Conservation (phyloP, 108 stramenopile genomes). For the Skeletonema menzelii region DNA sequence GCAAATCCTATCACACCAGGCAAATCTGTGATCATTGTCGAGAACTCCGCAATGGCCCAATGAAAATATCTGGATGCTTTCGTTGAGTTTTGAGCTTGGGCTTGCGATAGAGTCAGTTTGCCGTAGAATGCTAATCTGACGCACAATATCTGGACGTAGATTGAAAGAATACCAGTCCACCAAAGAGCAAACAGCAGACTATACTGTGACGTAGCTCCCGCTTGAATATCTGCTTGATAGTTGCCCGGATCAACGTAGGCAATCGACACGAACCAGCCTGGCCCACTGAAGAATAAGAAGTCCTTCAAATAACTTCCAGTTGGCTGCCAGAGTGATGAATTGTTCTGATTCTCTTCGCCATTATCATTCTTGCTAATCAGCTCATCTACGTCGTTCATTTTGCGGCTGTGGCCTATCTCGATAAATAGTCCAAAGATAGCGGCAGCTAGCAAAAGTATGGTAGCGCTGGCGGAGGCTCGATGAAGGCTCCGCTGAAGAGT, state of each 20-base stretch:
- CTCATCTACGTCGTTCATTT: slow-evolving; percentile 3
- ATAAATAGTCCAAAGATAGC: no score
- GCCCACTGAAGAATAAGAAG: slow-evolving; percentile 54
- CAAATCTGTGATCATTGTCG: slow-evolving; percentile 75
- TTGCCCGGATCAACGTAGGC: slow-evolving; percentile 90
- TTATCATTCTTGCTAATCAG: neutral
- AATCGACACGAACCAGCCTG: slow-evolving; percentile 75
- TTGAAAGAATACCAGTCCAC: slow-evolving; percentile 69
- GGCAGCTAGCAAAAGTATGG: no score
- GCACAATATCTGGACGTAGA: slow-evolving; percentile 77
- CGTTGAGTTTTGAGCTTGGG: slow-evolving; percentile 45
- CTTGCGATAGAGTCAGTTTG: slow-evolving; percentile 67
- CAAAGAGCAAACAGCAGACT: slow-evolving; percentile 70
- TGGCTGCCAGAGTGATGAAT: slow-evolving; percentile 11
- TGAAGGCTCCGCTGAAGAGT: no score
- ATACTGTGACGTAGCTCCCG: slow-evolving; percentile 71
- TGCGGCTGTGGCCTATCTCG: no score
- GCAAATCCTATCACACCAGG: slow-evolving; percentile 81
- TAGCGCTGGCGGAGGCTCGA: no score
- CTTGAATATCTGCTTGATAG: slow-evolving; percentile 88
- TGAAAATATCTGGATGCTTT: slow-evolving; percentile 34
- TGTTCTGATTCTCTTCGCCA: neutral
- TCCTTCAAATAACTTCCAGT: slow-evolving; percentile 48
- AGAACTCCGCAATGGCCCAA: slow-evolving; percentile 64
- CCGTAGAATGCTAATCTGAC: slow-evolving; percentile 78